Evolutionary conservation across 768 basidiomycete species (phyloP), one percentile per base, ranked within the genome.

Genomic region (Omphalotus guepiniiformis): DNA sequence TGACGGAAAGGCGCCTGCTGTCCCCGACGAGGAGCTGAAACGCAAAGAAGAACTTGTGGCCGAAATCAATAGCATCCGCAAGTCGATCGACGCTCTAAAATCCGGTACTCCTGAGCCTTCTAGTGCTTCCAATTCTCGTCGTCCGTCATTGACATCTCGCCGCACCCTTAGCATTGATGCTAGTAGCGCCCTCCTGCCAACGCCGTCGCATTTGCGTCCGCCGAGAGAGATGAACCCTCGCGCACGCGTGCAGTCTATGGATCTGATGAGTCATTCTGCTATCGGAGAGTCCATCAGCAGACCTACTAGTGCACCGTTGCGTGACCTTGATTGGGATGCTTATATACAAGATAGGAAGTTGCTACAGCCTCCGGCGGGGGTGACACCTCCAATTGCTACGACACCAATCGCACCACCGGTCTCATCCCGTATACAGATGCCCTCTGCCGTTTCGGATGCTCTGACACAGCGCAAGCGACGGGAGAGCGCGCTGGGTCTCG

Each of bases 311-410:
- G 83, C 73, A 4, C 86, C 87, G n/a, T 64, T 87, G 32, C 78
- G 76, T 40, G 81, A 87, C 35, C 74, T 79, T n/a, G 83, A 88
- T 53, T 96, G 93, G 93, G 87, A 94, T 52, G 66, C 76, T 36
- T 95, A 96, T 62, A 76, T 93, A 40, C 82, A 81, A 37, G 89
- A 94, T 41, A 79, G 93, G 47, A 90, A 86, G 59, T 72, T 96
- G 13, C 65, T 93, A 51, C 87, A 89, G 57, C 90, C 91, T 35
- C 89, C 90, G 8, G 76, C 83, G 16, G 88, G 90, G 6, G 76
- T 89, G 36, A 79, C 88, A 13, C 73, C 82, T n/a, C 88, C 90
- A 1, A 91, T 93, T 56, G 67, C 73, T 5, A 80, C 84, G n/a
- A 77, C 78, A 6, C 70, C 76, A 22, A 44, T 63, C 37, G 58